phyloP scores from a whole-genome alignment of 441 rosid species.

The Isatis lusitanica region DNA sequence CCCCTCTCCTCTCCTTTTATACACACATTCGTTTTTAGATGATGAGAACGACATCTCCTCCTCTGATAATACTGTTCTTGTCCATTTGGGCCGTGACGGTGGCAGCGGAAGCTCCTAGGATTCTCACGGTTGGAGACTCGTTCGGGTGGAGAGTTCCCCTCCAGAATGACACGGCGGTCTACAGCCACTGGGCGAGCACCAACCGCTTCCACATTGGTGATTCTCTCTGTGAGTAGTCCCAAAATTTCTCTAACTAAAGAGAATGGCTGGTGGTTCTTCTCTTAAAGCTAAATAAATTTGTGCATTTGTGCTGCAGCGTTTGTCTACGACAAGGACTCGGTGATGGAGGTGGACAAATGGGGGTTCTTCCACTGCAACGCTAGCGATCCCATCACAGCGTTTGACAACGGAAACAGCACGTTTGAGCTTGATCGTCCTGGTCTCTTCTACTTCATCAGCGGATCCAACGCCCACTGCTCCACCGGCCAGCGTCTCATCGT shows the following conservation, averaged over 20 bases:
- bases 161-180: slow-evolving; percentile 43
- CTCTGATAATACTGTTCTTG: not conserved
- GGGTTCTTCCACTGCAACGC: slow-evolving; percentile 76
- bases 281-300: too few relatives aligned
- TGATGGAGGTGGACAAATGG: slow-evolving; percentile 78
- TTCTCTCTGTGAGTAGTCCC: slow-evolving; percentile 59
- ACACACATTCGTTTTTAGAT: not conserved
- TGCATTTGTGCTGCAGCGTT: slow-evolving; percentile 45
- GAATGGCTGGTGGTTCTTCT: not conserved
- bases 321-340: slow-evolving; percentile 78
- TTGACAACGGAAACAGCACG: slow-evolving; percentile 66
- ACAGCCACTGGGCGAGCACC: slow-evolving; percentile 64
- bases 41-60: slow-evolving; percentile 7
- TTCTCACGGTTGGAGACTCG: slow-evolving; percentile 70
- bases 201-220: slow-evolving; percentile 81
- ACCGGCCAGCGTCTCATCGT: slow-evolving; percentile 72
- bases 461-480: slow-evolving; percentile 56
- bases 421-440: slow-evolving; percentile 69
- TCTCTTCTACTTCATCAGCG: slow-evolving; percentile 77
- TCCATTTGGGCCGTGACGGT: slow-evolving; percentile 14
- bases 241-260: not conserved
- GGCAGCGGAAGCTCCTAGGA: slow-evolving; percentile 40
- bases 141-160: slow-evolving; percentile 76
- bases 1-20: not conserved
- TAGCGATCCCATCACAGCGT: slow-evolving; percentile 46